phyloP scores from a whole-genome alignment of 2,329 filamentous ascomycete genomes.

The Ilyonectria mors-panacis region DNA sequence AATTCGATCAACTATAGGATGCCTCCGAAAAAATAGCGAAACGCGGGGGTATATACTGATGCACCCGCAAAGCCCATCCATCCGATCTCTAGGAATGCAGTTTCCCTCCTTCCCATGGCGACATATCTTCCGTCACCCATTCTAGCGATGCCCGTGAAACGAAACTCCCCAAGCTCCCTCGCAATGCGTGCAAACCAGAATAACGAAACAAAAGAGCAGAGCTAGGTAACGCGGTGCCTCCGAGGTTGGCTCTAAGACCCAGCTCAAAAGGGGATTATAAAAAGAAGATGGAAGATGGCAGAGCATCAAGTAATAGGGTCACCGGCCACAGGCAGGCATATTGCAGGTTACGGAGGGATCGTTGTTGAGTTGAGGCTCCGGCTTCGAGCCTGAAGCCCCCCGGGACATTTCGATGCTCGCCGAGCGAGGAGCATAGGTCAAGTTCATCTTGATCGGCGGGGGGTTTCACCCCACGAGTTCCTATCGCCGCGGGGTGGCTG shows the following conservation, averaged over 20 bases:
- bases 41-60: slow-evolving; percentile 20
- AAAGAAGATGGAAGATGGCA: background rate
- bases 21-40: background rate
- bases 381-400: slow-evolving; percentile 5
- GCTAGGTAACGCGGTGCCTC: background rate
- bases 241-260: background rate
- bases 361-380: slow-evolving; percentile 5
- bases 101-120: slow-evolving; percentile 25
- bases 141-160: slow-evolving; percentile 42
- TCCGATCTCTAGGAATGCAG: slow-evolving; percentile 20
- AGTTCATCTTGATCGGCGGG: slow-evolving; percentile 17
- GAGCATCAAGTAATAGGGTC: background rate
- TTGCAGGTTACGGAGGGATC: slow-evolving; percentile 6
- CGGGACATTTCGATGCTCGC: slow-evolving; percentile 8
- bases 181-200: slow-evolving; percentile 43
- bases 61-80: background rate
- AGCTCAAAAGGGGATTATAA: background rate
- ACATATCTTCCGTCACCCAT: slow-evolving; percentile 27
- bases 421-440: slow-evolving; percentile 2
- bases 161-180: slow-evolving; percentile 48
- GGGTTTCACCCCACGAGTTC: slow-evolving; percentile 54
- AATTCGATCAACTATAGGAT: background rate
- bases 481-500: slow-evolving; percentile 65
- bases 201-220: slow-evolving; percentile 27
- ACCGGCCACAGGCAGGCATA: background rate